Evolutionary conservation across 2,329 filamentous ascomycete species (phyloP).

Genomic region (Aspergillus quadrilineatus): DNA sequence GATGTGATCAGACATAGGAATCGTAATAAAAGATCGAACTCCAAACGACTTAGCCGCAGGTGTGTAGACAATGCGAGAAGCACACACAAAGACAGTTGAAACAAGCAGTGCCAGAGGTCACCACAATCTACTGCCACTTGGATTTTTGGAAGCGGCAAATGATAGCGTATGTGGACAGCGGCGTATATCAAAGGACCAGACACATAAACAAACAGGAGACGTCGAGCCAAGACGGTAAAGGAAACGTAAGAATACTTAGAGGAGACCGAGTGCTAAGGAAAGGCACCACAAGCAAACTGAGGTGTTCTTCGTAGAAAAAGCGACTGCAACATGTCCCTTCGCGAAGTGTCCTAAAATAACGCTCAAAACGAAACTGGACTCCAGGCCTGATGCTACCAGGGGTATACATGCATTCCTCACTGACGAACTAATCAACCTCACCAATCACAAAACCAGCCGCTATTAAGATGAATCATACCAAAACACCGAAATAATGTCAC

Average conservation of each 20-base stretch:
- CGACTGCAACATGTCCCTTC: constrained; percentile 5
- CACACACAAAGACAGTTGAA: background rate
- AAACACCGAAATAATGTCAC: constrained; percentile 17
- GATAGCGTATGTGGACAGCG: background rate
- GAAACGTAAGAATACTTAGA: background rate
- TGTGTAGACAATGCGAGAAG: background rate
- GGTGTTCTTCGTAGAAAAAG: background rate
- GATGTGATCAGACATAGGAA: background rate
- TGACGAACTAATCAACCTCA: constrained; percentile 18
- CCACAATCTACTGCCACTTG: background rate
- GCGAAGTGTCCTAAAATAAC: constrained; percentile 14
- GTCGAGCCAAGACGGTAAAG: background rate
- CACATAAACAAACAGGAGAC: background rate
- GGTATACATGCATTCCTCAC: constrained; percentile 18
- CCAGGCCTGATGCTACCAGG: constrained; percentile 27
- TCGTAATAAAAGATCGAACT: background rate
- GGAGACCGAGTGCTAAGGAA: background rate
- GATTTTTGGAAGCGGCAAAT: background rate
- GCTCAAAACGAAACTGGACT: constrained; percentile 23
- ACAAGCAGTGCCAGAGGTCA: background rate
- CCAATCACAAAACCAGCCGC: constrained; percentile 17
- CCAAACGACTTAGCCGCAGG: background rate
- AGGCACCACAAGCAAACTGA: constrained; percentile 1
- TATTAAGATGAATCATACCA: constrained; percentile 17
- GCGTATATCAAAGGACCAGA: background rate